phyloP scores from a whole-genome alignment of 192 early-diverging fungal genomes.

The Diversispora eburnea region DNA sequence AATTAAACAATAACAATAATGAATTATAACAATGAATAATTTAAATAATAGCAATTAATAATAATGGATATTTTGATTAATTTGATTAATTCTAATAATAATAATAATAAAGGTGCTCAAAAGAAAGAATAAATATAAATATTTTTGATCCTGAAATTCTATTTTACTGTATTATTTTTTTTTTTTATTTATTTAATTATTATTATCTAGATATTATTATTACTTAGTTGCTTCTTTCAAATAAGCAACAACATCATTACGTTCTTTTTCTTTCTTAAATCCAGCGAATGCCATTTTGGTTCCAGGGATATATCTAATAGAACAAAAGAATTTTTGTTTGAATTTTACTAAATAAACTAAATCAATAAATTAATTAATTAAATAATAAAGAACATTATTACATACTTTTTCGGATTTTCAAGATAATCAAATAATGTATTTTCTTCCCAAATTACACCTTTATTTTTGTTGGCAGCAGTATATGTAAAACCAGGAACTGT shows the following conservation, averaged over 20 bases:
- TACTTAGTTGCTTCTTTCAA: slow-evolving; percentile 61
- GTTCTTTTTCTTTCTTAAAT: slow-evolving; percentile 80
- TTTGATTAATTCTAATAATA: too few relatives aligned
- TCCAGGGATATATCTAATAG: slow-evolving; percentile 64
- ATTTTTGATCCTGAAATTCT: too few relatives aligned
- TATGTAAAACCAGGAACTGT: slow-evolving; percentile 83
- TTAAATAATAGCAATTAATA: too few relatives aligned
- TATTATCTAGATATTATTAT: background rate
- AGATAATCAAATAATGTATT: slow-evolving; percentile 93
- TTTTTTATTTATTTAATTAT: too few relatives aligned
- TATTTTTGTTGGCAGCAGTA: slow-evolving; percentile 88
- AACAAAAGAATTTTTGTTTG: background rate
- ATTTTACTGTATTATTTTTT: too few relatives aligned
- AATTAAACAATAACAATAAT: too few relatives aligned
- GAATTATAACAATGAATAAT: too few relatives aligned
- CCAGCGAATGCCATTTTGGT: slow-evolving; percentile 99
- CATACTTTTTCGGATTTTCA: slow-evolving; percentile 97
- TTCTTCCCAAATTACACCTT: slow-evolving; percentile 82
- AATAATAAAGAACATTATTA: slow-evolving; percentile 12
- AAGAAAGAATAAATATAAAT: too few relatives aligned
- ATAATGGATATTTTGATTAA: too few relatives aligned
- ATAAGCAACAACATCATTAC: slow-evolving; percentile 88
- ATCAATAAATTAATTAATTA: background rate
- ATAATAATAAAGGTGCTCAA: too few relatives aligned
- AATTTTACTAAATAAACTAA: background rate